Conservation (phyloP, 345 rosid genomes). For the Rhodamnia rubescens region DNA sequence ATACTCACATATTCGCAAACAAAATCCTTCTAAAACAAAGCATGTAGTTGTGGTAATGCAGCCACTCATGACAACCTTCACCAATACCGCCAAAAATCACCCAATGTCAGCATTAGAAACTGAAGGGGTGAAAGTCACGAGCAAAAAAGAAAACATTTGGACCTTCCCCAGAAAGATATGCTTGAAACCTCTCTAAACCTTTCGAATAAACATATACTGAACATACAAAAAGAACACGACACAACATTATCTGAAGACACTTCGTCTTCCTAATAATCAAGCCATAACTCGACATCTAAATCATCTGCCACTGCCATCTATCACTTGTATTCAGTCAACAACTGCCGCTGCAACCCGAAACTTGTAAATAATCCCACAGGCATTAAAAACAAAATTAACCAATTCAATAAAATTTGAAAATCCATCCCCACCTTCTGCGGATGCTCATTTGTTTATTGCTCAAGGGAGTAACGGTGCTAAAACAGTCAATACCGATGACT, state of each 20-base stretch:
- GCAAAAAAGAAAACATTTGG: background rate
- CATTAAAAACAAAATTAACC: background rate
- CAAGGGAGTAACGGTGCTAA: background rate
- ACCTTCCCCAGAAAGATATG: background rate
- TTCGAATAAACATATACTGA: background rate
- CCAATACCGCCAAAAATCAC: background rate
- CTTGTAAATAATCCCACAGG: background rate
- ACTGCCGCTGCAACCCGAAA: background rate
- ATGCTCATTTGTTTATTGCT: background rate
- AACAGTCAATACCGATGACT: background rate
- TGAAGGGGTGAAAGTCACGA: background rate
- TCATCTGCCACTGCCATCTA: background rate
- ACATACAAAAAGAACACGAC: background rate
- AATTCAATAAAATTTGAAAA: background rate
- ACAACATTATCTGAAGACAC: background rate
- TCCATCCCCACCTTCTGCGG: background rate
- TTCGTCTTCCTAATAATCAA: background rate
- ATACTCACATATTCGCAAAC: background rate
- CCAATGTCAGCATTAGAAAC: background rate
- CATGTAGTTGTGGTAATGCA: background rate
- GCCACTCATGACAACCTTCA: background rate
- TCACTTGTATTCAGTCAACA: background rate
- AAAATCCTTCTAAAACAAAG: background rate
- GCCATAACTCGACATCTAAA: background rate
- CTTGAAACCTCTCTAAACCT: background rate